A percentile compares a stretch with the other conserved stretches of the same genome.
phyloP scores from a whole-genome alignment of 1,139 yeast genomes.

The Saccharomyces hybrid region DNA sequence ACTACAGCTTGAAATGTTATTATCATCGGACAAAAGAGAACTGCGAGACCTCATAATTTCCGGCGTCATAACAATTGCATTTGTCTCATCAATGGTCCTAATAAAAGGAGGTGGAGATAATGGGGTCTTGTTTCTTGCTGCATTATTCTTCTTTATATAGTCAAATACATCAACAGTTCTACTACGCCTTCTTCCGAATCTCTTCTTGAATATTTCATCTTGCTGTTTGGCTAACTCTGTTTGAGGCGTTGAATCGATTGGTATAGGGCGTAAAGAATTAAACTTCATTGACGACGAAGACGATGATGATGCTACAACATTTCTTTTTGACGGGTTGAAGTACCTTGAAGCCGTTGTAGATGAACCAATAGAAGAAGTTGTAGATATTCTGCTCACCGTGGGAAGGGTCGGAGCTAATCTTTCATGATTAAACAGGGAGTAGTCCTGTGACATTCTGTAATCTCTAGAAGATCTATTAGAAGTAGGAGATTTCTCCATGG shows the following conservation, averaged over 20 bases:
- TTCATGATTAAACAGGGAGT: not conserved
- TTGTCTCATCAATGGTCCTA: not conserved
- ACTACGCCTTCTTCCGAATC: slow-evolving; percentile 24
- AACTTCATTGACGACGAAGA: slow-evolving; percentile 2
- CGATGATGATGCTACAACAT: slow-evolving; percentile 6
- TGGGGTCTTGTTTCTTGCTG: not conserved
- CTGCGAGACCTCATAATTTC: not conserved
- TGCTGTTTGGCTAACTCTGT: slow-evolving; percentile 1
- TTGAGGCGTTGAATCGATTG: not conserved
- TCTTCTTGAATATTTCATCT: slow-evolving; percentile 1
- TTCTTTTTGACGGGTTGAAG: slow-evolving; percentile 4
- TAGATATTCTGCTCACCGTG: slow-evolving; percentile 3
- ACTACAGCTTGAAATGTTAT: not conserved
- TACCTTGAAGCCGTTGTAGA: not conserved
- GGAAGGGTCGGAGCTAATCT: not conserved
- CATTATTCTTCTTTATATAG: slow-evolving; percentile 4
- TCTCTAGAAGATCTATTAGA: not conserved
- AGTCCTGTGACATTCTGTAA: not conserved
- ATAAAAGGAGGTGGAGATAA: not conserved
- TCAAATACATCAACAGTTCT: slow-evolving; percentile 28
- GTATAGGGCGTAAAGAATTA: not conserved
- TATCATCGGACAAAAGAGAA: not conserved
- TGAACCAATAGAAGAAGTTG: slow-evolving; percentile 3
- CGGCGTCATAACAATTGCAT: not conserved
- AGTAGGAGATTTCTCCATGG: not conserved